Conservation (phyloP, 805 yeast species). For the Clavispora phyllophila region DNA sequence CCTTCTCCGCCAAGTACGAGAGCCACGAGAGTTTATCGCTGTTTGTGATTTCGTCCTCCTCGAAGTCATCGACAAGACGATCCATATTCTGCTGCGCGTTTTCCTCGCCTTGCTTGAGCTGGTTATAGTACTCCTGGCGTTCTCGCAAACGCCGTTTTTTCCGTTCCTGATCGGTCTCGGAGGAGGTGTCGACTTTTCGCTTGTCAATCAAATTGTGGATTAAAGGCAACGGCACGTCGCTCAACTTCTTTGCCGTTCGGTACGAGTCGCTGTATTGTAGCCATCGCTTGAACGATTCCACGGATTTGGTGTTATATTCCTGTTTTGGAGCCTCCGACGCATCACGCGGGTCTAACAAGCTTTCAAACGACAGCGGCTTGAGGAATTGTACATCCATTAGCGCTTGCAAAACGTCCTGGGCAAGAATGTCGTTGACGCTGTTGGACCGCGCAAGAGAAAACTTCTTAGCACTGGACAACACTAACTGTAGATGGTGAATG, state of each 20-base stretch:
- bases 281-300: constrained; percentile 38
- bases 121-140: constrained; percentile 37
- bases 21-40: constrained; percentile 32
- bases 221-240: constrained; percentile 26
- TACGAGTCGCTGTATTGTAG: constrained; percentile 24
- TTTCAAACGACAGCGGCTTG: constrained; percentile 42
- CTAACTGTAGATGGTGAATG: constrained; percentile 53
- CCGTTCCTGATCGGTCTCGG: constrained; percentile 31
- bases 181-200: constrained; percentile 31
- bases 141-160: constrained; percentile 31
- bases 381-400: constrained; percentile 59
- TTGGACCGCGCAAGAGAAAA: constrained; percentile 42
- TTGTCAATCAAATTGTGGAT: constrained; percentile 34
- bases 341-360: constrained; percentile 36
- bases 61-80: constrained; percentile 18
- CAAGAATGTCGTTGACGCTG: constrained; percentile 34
- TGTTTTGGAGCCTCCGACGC: constrained; percentile 23
- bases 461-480: constrained; percentile 46
- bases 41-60: constrained; percentile 18
- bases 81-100: constrained; percentile 5
- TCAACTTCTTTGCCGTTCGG: constrained; percentile 19
- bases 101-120: constrained; percentile 26
- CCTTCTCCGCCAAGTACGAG: constrained; percentile 34
- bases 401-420: constrained; percentile 71
- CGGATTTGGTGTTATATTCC: constrained; percentile 30